Conservation (phyloP, 2,329 filamentous ascomycete species). For the Penicillium vulpinum region DNA sequence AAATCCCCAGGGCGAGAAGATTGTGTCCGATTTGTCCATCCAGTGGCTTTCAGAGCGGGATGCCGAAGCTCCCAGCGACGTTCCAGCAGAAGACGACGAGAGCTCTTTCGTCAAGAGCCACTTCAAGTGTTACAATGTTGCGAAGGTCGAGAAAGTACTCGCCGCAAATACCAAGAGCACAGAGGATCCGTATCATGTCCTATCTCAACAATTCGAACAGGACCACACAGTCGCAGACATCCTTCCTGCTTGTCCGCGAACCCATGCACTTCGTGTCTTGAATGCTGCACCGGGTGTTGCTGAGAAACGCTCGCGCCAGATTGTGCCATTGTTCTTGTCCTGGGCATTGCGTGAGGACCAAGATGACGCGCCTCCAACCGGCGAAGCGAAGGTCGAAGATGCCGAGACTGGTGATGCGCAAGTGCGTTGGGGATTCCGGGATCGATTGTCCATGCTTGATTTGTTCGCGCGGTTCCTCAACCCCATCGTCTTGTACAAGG, state of each 20-base stretch:
- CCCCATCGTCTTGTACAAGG: conserved; percentile 77
- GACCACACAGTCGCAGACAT: conserved; percentile 51
- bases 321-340: conserved; percentile 82
- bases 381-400: conserved; percentile 15
- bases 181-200: conserved; percentile 56
- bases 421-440: conserved; percentile 52
- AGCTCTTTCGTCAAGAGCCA: conserved; percentile 42
- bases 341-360: conserved; percentile 65
- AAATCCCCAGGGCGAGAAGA: conserved; percentile 68
- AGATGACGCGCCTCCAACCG: conserved; percentile 33
- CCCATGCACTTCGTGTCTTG: conserved; percentile 78
- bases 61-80: conserved; percentile 24
- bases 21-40: conserved; percentile 71
- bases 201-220: conserved; percentile 65
- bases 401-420: conserved; percentile 21
- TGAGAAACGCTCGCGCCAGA: conserved; percentile 78
- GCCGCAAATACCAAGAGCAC: conserved; percentile 55
- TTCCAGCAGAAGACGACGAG: conserved; percentile 24
- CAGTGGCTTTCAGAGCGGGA: conserved; percentile 64
- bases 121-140: conserved; percentile 81
- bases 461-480: conserved; percentile 86
- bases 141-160: conserved; percentile 57
- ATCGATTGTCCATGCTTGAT: conserved; percentile 78
- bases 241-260: conserved; percentile 57
- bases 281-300: conserved; percentile 71